Evolutionary conservation across 768 basidiomycete genomes (phyloP).

Genomic region (Glaciozyma martinii): DNA sequence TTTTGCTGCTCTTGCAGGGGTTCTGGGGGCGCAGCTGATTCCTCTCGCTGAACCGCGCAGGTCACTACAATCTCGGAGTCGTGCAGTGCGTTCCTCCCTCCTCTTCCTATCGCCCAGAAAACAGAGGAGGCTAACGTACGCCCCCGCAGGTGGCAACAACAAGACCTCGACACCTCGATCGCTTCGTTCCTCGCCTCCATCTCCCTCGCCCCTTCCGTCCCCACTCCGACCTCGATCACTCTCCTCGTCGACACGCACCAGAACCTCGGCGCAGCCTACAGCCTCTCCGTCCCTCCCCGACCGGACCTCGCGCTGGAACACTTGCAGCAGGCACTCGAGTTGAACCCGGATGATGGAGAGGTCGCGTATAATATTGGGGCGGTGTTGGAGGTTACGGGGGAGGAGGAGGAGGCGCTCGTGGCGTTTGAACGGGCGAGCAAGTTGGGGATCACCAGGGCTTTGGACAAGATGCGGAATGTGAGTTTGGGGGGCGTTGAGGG

Average conservation of each 20-base stretch:
- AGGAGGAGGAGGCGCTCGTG: constrained; percentile 39
- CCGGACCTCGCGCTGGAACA: constrained; percentile 41
- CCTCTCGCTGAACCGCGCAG: neutral
- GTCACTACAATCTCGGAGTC: constrained; percentile 32
- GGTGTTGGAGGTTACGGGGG: constrained; percentile 29
- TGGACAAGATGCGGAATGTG: constrained; percentile 40
- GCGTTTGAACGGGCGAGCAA: constrained; percentile 39
- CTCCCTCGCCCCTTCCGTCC: constrained; percentile 10
- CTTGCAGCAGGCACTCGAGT: constrained; percentile 34
- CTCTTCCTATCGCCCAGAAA: neutral
- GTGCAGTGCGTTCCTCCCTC: constrained; percentile 12
- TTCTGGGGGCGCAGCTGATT: neutral
- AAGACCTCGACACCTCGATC: constrained; percentile 18
- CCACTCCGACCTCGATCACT: constrained; percentile 9
- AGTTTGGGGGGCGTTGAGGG: constrained; percentile 7
- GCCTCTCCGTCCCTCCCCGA: constrained; percentile 39
- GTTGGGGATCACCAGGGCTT: constrained; percentile 39
- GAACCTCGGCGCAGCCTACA: constrained; percentile 42
- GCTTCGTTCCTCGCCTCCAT: constrained; percentile 18
- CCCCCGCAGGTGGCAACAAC: constrained; percentile 20
- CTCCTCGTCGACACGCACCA: constrained; percentile 40
- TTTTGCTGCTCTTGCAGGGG: neutral
- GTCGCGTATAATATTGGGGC: constrained; percentile 29
- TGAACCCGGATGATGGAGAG: constrained; percentile 29
- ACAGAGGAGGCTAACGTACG: neutral